phyloP scores from a whole-genome alignment of 345 rosid genomes.

The Sonneratia alba region DNA sequence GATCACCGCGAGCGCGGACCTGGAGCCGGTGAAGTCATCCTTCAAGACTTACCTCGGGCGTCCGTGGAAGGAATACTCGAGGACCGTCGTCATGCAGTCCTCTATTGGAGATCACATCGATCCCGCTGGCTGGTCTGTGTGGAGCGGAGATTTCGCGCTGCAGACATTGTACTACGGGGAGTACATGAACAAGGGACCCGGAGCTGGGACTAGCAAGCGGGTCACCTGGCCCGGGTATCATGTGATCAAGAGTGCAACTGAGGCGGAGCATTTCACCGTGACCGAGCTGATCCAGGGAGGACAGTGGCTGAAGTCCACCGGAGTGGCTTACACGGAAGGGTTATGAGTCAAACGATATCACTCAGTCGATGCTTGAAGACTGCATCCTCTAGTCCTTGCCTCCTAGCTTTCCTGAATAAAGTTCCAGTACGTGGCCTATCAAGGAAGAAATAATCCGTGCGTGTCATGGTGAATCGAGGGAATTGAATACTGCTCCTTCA shows the following conservation, averaged over 20 bases:
- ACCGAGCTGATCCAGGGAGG: slow-evolving; percentile 65
- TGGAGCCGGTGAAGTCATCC: slow-evolving; percentile 33
- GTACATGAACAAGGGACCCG: slow-evolving; percentile 62
- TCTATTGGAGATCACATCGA: slow-evolving; percentile 51
- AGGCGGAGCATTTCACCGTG: slow-evolving; percentile 66
- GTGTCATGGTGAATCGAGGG: too few species aligned
- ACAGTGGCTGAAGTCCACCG: slow-evolving; percentile 61
- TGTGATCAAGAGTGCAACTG: slow-evolving; percentile 37
- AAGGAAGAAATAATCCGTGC: not conserved
- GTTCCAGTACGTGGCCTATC: not conserved
- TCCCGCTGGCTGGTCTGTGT: slow-evolving; percentile 69
- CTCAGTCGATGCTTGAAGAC: not conserved
- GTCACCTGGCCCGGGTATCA: slow-evolving; percentile 62
- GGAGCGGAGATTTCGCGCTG: slow-evolving; percentile 57
- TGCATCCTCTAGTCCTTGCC: not conserved
- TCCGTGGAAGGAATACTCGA: slow-evolving; percentile 72
- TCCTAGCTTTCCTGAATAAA: not conserved
- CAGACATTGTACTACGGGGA: slow-evolving; percentile 72
- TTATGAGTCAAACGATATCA: slow-evolving; percentile 13
- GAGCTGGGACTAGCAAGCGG: slow-evolving; percentile 48
- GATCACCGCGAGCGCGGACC: slow-evolving; percentile 42
- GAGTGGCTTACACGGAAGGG: slow-evolving; percentile 46
- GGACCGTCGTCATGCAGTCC: slow-evolving; percentile 61
- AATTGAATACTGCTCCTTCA: too few species aligned
- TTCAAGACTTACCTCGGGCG: slow-evolving; percentile 64